Conservation (phyloP, 208 protist species). For the Leishmania lainsoni region DNA sequence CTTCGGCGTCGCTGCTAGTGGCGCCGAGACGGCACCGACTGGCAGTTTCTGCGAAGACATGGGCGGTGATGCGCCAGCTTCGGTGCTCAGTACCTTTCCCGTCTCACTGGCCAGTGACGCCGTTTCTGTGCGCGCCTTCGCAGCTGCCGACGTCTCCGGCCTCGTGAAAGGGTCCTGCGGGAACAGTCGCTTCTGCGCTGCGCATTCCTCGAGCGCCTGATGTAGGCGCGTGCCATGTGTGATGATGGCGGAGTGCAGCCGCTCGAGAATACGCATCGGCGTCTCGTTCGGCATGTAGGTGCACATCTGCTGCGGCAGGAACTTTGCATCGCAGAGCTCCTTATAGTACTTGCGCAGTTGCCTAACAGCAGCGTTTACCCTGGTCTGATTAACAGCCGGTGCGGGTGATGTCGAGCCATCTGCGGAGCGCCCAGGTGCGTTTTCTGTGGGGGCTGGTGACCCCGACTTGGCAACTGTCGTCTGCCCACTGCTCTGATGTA, state of each 20-base stretch:
- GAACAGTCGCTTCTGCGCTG: conserved; percentile 23
- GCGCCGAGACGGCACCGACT: neutral
- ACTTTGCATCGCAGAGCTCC: conserved; percentile 59
- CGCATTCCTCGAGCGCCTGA: conserved; percentile 36
- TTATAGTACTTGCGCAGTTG: conserved; percentile 66
- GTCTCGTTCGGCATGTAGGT: conserved; percentile 69
- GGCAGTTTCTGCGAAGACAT: conserved; percentile 8
- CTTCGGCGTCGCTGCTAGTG: neutral
- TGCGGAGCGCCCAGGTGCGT: neutral
- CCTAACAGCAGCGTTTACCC: conserved; percentile 41
- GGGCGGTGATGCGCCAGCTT: conserved; percentile 2
- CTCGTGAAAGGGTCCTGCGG: conserved; percentile 34
- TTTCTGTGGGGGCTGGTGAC: neutral
- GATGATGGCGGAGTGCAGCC: conserved; percentile 49
- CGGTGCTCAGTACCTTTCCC: neutral
- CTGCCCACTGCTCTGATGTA: conserved; percentile 17
- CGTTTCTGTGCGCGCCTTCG: neutral
- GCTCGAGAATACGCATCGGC: conserved; percentile 63
- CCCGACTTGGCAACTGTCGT: neutral
- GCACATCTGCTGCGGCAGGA: conserved; percentile 69
- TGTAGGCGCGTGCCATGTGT: conserved; percentile 33
- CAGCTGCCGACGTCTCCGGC: neutral
- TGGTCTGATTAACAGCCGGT: conserved; percentile 34
- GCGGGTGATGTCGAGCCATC: neutral
- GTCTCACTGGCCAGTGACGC: neutral